These are phyloP conservation scores for Vanderwaltozyma verrucispora DNA, from an alignment of 805 yeast species.

Conservation along the genomic window DNA sequence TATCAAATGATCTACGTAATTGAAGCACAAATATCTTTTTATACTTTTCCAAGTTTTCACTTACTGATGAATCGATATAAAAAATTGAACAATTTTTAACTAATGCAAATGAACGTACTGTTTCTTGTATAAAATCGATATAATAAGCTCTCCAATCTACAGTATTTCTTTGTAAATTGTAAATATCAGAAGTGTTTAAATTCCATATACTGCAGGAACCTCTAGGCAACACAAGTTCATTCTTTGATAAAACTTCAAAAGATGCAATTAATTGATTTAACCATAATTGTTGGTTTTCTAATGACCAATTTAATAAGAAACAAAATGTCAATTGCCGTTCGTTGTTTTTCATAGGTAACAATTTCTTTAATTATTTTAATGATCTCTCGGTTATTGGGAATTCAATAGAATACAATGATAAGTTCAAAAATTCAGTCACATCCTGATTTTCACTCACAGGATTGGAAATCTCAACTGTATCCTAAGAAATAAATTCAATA, in stretches of 20 bases:
- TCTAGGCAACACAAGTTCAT: background rate
- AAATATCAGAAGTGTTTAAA: constrained; percentile 11
- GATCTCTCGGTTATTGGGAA: background rate
- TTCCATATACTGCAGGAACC: constrained; percentile 5
- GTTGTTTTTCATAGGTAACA: no score
- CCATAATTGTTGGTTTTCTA: constrained; percentile 14
- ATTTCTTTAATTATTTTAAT: background rate
- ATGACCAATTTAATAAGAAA: constrained; percentile 18
- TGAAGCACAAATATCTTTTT: background rate
- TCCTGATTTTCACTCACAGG: background rate
- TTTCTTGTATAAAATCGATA: constrained; percentile 19
- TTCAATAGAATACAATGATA: background rate
- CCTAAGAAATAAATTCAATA: background rate
- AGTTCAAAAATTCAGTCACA: background rate
- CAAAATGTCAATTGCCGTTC: constrained; percentile 5
- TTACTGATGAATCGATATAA: constrained; percentile 4
- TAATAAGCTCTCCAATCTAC: constrained; percentile 16
- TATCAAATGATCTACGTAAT: constrained; percentile 1
- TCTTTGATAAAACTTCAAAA: constrained; percentile 1
- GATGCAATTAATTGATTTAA: constrained; percentile 7
- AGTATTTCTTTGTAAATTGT: constrained; percentile 10
- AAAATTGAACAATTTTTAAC: constrained; percentile 8
- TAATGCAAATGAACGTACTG: constrained; percentile 14
- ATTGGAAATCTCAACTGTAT: background rate
- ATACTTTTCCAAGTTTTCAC: background rate